These are phyloP conservation scores for Russula earlei DNA, from an alignment of 768 basidiomycete genomes.

Conservation along the genomic window DNA sequence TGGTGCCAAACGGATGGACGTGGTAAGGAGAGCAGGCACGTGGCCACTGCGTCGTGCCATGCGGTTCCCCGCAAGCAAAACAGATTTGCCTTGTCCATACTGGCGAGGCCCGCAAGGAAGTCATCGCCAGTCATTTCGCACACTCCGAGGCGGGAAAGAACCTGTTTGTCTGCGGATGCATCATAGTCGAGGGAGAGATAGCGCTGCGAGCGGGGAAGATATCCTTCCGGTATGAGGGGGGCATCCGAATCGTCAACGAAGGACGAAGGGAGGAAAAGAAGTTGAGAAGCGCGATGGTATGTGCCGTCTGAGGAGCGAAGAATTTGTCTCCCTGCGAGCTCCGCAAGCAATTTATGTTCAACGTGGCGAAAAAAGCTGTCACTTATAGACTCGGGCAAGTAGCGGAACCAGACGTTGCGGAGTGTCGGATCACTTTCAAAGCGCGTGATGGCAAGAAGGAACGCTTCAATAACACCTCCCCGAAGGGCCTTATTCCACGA, in stretches of 20 bases:
- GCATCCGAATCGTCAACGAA: neutral
- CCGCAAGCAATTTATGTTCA: neutral
- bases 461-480: constrained; percentile 18
- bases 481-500: constrained; percentile 23
- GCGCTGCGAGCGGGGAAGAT: neutral
- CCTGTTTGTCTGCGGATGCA: neutral
- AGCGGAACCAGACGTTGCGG: constrained; percentile 23
- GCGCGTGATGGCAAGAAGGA: constrained; percentile 20
- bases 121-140: constrained; percentile 8
- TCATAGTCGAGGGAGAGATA: constrained; percentile 18
- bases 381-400: constrained; percentile 18
- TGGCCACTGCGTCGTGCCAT: constrained; percentile 13
- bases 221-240: constrained; percentile 6
- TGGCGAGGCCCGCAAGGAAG: constrained; percentile 3
- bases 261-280: constrained; percentile 1
- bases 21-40: neutral
- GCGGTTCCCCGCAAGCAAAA: neutral
- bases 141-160: constrained; percentile 14
- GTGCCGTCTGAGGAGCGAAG: constrained; percentile 17
- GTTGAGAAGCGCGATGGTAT: constrained; percentile 10
- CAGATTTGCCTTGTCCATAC: neutral
- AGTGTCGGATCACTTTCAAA: constrained; percentile 19
- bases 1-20: neutral
- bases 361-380: constrained; percentile 20
- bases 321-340: constrained; percentile 11